These are phyloP conservation scores for Leishmania amazonensis DNA, from an alignment of 208 protist genomes.

Conservation along the genomic window DNA sequence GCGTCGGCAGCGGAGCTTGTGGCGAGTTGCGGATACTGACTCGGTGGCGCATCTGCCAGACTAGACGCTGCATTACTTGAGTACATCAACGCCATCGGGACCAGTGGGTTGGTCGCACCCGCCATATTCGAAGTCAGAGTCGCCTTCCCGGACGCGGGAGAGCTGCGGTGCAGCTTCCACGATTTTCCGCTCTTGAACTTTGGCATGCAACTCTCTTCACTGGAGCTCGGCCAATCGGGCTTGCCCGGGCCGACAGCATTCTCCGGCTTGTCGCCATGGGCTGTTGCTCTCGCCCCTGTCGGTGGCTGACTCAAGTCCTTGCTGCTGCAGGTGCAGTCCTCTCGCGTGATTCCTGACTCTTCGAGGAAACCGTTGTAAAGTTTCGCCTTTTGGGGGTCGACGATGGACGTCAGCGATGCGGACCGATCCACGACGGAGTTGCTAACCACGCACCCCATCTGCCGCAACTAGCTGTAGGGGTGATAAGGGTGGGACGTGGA, in stretches of 20 bases:
- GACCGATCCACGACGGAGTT: not conserved
- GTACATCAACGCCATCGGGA: not conserved
- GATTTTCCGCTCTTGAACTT: not conserved
- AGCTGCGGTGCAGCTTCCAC: too few relatives aligned
- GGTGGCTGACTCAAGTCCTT: not conserved
- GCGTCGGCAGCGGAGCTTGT: not conserved
- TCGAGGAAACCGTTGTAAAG: not conserved
- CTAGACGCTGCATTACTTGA: not conserved
- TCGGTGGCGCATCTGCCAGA: not conserved
- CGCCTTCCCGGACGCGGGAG: not conserved
- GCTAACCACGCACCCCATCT: constrained; percentile 11
- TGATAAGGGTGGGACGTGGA: not conserved
- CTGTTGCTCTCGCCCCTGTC: not conserved
- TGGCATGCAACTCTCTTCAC: not conserved
- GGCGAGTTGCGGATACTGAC: not conserved
- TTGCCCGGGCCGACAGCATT: not conserved
- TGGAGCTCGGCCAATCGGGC: not conserved
- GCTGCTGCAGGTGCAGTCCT: not conserved
- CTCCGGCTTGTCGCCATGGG: not conserved
- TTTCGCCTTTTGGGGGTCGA: not conserved
- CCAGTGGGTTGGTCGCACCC: not conserved
- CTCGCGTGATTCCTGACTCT: not conserved
- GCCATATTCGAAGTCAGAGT: not conserved
- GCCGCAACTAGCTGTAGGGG: too few relatives aligned
- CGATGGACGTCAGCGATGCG: not conserved